Evolutionary conservation across 345 rosid species (phyloP).

Genomic region (Rhodamnia rubescens): DNA sequence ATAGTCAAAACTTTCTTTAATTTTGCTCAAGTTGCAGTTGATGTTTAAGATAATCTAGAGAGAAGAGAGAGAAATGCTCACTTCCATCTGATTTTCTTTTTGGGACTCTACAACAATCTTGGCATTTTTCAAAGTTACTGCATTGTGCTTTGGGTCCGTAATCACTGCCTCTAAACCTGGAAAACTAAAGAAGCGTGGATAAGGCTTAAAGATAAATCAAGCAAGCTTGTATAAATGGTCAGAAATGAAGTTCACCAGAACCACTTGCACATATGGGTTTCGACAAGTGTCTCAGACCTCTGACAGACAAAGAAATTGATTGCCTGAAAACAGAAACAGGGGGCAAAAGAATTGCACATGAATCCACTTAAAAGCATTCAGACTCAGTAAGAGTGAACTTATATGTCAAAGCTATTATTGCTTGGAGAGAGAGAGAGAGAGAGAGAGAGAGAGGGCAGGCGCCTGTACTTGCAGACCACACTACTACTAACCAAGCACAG

Average conservation of each 20-base stretch:
- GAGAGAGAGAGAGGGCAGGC: not conserved
- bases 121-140: constrained; percentile 32
- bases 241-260: constrained; percentile 23
- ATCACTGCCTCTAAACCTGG: constrained; percentile 45
- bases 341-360: not conserved
- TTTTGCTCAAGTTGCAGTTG: not conserved
- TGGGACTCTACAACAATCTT: constrained; percentile 34
- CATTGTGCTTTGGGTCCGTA: constrained; percentile 24
- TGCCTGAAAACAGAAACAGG: constrained; percentile 2
- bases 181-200: not conserved
- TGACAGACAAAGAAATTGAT: not conserved
- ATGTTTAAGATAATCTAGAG: not conserved
- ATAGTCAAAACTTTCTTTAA: not conserved
- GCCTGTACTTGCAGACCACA: not conserved
- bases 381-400: not conserved
- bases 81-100: constrained; percentile 40
- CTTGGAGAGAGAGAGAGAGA: not conserved
- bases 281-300: not conserved
- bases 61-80: not conserved
- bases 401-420: not conserved
- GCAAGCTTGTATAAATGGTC: not conserved
- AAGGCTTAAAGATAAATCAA: not conserved
- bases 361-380: not conserved
- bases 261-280: constrained; percentile 31
- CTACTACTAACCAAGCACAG: not conserved